These are phyloP conservation scores for Candida lessepsii DNA, from an alignment of 805 yeast species.

Conservation along the genomic window DNA sequence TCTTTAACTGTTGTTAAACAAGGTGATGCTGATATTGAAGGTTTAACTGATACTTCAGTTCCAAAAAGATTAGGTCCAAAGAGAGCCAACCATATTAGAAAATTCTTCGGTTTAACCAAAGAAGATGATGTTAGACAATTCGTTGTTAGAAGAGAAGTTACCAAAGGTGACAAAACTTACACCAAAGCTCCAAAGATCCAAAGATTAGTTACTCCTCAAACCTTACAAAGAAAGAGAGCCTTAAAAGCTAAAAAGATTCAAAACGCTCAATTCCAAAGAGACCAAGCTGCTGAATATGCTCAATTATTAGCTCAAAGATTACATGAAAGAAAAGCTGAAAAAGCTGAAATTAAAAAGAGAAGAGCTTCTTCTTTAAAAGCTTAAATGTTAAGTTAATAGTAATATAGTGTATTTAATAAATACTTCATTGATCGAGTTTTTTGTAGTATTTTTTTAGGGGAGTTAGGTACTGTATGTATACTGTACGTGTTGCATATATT, in stretches of 20 bases:
- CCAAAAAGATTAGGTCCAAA: slow-evolving; percentile 99
- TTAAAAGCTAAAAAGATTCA: slow-evolving; percentile 88
- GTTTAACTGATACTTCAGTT: slow-evolving; percentile 89
- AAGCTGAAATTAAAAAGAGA: slow-evolving; percentile 98
- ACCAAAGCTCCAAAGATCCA: slow-evolving; percentile 99
- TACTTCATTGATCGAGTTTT: slow-evolving; percentile 8
- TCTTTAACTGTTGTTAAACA: slow-evolving; percentile 93
- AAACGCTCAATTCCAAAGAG: slow-evolving; percentile 98
- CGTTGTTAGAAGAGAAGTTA: slow-evolving; percentile 97
- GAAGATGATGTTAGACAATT: slow-evolving; percentile 86
- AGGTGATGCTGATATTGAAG: slow-evolving; percentile 95
- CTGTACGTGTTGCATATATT: too few species aligned
- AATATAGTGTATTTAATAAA: slow-evolving; percentile 26
- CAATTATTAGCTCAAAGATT: slow-evolving; percentile 97
- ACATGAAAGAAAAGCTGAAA: slow-evolving; percentile 97
- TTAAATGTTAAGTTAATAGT: slow-evolving; percentile 32
- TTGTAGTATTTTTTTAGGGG: too few species aligned
- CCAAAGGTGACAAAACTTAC: slow-evolving; percentile 97
- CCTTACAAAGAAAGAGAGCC: slow-evolving; percentile 98
- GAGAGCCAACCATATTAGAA: slow-evolving; percentile 99
- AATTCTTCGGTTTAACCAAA: slow-evolving; percentile 97
- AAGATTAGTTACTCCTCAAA: slow-evolving; percentile 98
- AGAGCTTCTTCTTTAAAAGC: slow-evolving; percentile 99
- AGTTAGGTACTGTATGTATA: too few species aligned
- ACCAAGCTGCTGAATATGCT: slow-evolving; percentile 99